These are phyloP conservation scores for Dactylellina sp. DNA, from an alignment of 2,329 filamentous ascomycete genomes.

Conservation along the genomic window DNA sequence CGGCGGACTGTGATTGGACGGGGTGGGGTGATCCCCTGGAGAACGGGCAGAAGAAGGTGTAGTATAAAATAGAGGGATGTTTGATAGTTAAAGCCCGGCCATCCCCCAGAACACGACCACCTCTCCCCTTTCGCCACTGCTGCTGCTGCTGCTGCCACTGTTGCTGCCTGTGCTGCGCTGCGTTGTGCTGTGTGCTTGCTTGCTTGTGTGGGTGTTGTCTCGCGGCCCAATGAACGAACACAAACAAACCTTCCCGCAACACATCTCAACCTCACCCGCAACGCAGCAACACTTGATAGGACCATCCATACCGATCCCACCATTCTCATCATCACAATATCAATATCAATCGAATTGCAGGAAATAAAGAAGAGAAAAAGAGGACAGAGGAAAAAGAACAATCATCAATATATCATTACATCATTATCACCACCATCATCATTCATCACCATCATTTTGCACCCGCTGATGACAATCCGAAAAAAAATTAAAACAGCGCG, in stretches of 20 bases:
- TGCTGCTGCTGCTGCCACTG: neutral
- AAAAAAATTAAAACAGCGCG: neutral
- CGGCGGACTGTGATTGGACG: conserved; percentile 31
- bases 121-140: conserved; percentile 28
- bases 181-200: neutral
- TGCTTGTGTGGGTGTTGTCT: neutral
- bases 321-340: neutral
- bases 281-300: conserved; percentile 17
- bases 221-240: too few relatives aligned
- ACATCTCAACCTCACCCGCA: conserved; percentile 37
- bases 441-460: too few relatives aligned
- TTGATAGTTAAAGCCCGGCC: conserved; percentile 55
- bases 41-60: conserved; percentile 2
- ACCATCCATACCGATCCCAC: neutral
- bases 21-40: conserved; percentile 52
- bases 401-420: too few relatives aligned
- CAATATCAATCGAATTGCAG: too few relatives aligned
- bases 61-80: conserved; percentile 50
- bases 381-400: too few relatives aligned
- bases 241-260: neutral
- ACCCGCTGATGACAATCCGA: neutral
- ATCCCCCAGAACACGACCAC: conserved; percentile 42
- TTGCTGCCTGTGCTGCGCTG: neutral
- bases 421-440: too few relatives aligned
- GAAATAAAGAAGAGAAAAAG: too few relatives aligned